Evolutionary conservation across 768 basidiomycete genomes (phyloP), one percentile per base, ranked within the genome.

Genomic region (Krasilnikovozyma curviuscula): DNA sequence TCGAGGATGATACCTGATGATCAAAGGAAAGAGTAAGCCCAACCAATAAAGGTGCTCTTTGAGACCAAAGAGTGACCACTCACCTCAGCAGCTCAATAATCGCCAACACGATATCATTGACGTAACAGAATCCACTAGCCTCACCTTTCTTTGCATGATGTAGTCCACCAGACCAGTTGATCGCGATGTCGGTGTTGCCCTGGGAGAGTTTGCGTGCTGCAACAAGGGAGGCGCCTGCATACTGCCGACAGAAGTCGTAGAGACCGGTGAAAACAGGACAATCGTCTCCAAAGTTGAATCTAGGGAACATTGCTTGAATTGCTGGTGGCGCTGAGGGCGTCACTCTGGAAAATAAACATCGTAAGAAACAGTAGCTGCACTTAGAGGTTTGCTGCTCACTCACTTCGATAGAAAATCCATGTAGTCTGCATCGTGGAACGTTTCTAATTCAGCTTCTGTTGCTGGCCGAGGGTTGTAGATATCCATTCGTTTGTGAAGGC

Each of bases 111-210:
- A 91, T 88, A 60, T 95, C 89, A 62, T 98, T 98, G 19, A 97
- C 75, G 63, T 95, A 98, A 66, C 91, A 98, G 63, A 98, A 98
- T 2, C 91, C 91, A 59, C 88, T 95, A 7, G 93, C 89, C 67
- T 97, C 91, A 0, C 84, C 83, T 54, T 89, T 81, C 68, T 97
- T 97, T 2, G 91, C 93, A 58, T 98, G 93, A 65, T 98, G 93
- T 18, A 98, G 71, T 0, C 93, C 93, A 1, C 93, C 93, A 19
- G 88, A 88, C 93, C 93, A 98, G 60, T 95, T 97, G 57, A 98
- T 85, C 0, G 93, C 93, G 35, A 91, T 95, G 65, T 98, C 93
- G 16, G 88, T 85, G 2, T 78, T 61, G 1, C 84, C 85, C 2
- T 80, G 72, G 44, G 76, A 77, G 2, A 97, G 70, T 63, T 86